Base-by-base conservation (phyloP, 768 basidiomycete species). In the Cyclocybe cylindracea region DNA sequence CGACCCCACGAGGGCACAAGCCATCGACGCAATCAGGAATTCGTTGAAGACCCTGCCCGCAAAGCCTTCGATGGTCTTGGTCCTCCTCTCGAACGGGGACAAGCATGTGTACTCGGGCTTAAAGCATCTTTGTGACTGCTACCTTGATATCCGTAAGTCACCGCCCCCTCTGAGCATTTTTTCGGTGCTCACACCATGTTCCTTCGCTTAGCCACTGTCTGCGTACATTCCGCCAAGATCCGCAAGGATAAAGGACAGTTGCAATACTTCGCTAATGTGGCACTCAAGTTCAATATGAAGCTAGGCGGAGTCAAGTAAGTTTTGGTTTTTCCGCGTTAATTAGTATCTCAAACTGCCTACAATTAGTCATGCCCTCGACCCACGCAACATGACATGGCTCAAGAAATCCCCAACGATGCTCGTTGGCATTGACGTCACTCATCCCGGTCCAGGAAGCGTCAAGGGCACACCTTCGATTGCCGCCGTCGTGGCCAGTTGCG, bases 251-350 rank as follows among this genome's bases (percentile, higher is more conserved):
- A 68, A 55, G 85, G 84, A 10, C 87, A 89, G 57, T 50, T 69
- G 9, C 77, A 81, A 55, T 93, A 91, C 62, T 88, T 88, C 48
- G 87, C 89, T 10, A 93, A 91, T 61, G 85, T 92, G 40, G 86
- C 87, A 2, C 70, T 93, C 48, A 92, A 93, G 62, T 77, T 92
- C 44, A 94, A 94, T 61, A 83, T 84, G 67, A 94, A 94, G 71
- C 75, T 92, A 35, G 89, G 89, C 16, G 91, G 91, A 7, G 70
- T 85, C 41, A 94, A 94, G 71, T 90, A 77, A 59, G 70, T 68
- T 4, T 14, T 44, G 18, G 37, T 13, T 31, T 33, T 14, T 7
- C 9, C 16, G 41, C 10, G 43, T n/a, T 13, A 13, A 31, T 31
- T 57, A 53, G 39, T 16, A 55, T 41, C 10, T 40, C 14, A 40